Evolutionary conservation across 345 rosid species (phyloP).

Genomic region (Boechera stricta): DNA sequence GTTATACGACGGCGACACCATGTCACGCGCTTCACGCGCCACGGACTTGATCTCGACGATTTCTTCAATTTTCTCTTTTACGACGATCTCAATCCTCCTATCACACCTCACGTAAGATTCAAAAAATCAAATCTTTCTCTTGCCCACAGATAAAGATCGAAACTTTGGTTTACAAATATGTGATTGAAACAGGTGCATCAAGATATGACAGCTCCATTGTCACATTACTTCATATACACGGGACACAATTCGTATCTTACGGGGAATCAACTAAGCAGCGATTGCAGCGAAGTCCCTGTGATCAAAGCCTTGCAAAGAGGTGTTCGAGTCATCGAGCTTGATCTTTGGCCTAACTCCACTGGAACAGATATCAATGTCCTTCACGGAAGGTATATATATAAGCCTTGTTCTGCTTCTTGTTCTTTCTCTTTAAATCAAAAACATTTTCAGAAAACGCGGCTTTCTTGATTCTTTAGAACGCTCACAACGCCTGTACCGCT

Average conservation of each 20-base stretch:
- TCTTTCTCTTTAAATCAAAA: neutral
- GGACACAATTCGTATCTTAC: constrained; percentile 98
- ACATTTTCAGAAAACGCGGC: neutral
- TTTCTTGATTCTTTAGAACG: constrained; percentile 50
- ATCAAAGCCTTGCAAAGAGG: constrained; percentile 75
- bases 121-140: neutral
- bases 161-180: constrained; percentile 2
- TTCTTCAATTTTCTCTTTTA: constrained; percentile 46
- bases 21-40: constrained; percentile 46
- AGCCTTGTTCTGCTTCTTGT: neutral
- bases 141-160: neutral
- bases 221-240: constrained; percentile 89
- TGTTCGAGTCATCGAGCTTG: constrained; percentile 89
- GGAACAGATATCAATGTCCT: constrained; percentile 80
- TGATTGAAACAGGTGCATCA: constrained; percentile 70
- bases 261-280: constrained; percentile 95
- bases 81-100: constrained; percentile 56
- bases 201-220: constrained; percentile 88
- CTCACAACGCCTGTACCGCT: constrained; percentile 82
- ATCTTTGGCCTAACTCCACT: constrained; percentile 89
- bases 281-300: constrained; percentile 93
- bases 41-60: constrained; percentile 64
- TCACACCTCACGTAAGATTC: constrained; percentile 43
- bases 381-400: constrained; percentile 75
- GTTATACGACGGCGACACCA: constrained; percentile 55